Base-by-base conservation (phyloP, 169 alveolate species). In the Sarcocystis neurona region DNA sequence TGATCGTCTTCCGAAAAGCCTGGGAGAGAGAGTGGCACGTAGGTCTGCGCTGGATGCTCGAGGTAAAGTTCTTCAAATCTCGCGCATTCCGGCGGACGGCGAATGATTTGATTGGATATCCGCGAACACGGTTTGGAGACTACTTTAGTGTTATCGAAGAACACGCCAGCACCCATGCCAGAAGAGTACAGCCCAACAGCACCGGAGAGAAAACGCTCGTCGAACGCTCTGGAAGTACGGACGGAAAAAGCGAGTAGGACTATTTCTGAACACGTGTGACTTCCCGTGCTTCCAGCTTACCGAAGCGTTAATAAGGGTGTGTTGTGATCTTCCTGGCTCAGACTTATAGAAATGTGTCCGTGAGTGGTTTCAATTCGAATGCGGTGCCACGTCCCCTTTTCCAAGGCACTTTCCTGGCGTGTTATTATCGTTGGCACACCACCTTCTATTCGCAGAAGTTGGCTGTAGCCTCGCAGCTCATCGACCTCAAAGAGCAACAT, bases 161-260 rank as follows among this genome's bases (percentile, higher is more conserved):
- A 91, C 30, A 92, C 93, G 27, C 95, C 95, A 0, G 92, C 92
- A 30, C 77, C 87, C 58, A 91, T 93, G 30, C 95, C 95, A 30
- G 92, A 90, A 27, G 89, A 78, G 63, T 78, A 89, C 66, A 92
- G 84, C 0, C 92, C 95, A 46, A 91, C 79, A n/a, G 95, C 77
- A n/a, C 95, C 95, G 68, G 94, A 91, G 39, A 92, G 87, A 53
- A 92, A 78, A 6, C 92, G 90, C 66, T 92, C 95, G 66, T 92
- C 95, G 15, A 91, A 75, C 8, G 84, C 93, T 32, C 92, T 88
- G 77, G 79, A 46, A 15, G 48, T 30, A n/a, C 12, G 46, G 32
- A 63, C 12, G 1, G 10, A 30, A 18, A n/a, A 63, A 63, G 18
- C 39, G n/a, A 72, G 41, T 12, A 39, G 0, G 34, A 8, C 12